Conservation (phyloP, 768 basidiomycete species). For the Aureoboletus auriporus region DNA sequence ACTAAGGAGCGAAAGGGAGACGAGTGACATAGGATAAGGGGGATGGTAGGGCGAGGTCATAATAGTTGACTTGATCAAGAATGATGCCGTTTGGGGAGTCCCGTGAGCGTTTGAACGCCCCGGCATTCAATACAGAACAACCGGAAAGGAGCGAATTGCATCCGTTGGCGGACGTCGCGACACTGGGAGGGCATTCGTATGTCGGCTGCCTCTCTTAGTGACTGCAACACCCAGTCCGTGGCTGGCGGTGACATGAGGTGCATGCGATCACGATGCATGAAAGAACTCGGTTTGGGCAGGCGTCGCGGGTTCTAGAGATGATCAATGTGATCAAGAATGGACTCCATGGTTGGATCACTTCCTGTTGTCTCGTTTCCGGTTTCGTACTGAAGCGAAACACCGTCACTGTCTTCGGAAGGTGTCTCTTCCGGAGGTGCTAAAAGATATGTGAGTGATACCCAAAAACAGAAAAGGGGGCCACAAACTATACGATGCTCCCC, state of each 20-base stretch:
- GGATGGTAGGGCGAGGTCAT: too few relatives aligned
- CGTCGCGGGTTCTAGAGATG: conserved; percentile 17
- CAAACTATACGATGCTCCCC: conserved; percentile 63
- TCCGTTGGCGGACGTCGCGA: conserved; percentile 32
- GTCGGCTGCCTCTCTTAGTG: conserved; percentile 55
- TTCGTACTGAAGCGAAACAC: conserved; percentile 63
- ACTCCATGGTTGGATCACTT: conserved; percentile 47
- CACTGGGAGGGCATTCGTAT: conserved; percentile 59
- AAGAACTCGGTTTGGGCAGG: conserved; percentile 27
- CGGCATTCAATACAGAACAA: too few relatives aligned
- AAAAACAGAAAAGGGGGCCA: conserved; percentile 5
- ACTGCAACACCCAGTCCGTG: conserved; percentile 68
- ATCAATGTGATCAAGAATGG: conserved; percentile 35
- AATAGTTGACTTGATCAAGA: too few relatives aligned
- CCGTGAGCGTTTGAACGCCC: too few relatives aligned
- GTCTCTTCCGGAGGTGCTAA: conserved; percentile 52
- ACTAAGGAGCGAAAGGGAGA: too few relatives aligned
- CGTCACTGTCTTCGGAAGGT: conserved; percentile 68
- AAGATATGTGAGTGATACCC: conserved; percentile 6
- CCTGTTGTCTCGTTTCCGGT: conserved; percentile 73
- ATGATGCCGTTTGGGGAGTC: too few relatives aligned
- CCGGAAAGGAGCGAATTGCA: too few relatives aligned
- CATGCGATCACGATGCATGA: conserved; percentile 42
- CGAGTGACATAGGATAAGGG: too few relatives aligned
- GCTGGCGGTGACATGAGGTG: conserved; percentile 60